These are phyloP conservation scores for Trichoderma sp. DNA, from an alignment of 2,329 filamentous ascomycete species.

Conservation along the genomic window DNA sequence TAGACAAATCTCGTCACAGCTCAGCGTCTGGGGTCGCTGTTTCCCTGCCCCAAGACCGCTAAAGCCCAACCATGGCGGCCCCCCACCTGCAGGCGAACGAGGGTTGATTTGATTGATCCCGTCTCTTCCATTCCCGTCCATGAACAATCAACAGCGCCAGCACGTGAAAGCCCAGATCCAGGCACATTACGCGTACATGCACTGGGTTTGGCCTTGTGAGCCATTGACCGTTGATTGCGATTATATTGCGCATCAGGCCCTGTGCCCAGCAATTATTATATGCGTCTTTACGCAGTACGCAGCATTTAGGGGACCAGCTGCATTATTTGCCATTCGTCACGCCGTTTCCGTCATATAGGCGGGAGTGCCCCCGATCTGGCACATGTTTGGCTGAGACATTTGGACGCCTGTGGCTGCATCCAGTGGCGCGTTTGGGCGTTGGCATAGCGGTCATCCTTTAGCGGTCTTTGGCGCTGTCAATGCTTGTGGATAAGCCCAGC, in stretches of 20 bases:
- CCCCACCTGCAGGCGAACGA: constrained; percentile 6
- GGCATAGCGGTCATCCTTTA: not conserved
- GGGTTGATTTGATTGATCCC: not conserved
- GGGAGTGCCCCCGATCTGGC: not conserved
- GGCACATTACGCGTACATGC: constrained; percentile 8
- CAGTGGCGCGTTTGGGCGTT: not conserved
- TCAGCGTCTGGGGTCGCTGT: not conserved
- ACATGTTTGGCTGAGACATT: constrained; percentile 9
- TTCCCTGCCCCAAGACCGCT: constrained; percentile 2
- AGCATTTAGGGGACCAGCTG: not conserved
- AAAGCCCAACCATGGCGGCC: not conserved
- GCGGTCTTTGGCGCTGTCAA: not conserved
- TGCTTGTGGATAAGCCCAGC: not conserved
- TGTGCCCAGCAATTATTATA: not conserved
- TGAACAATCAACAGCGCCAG: not conserved
- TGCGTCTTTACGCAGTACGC: not conserved
- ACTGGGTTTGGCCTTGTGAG: not conserved
- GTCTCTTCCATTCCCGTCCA: not conserved
- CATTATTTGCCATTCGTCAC: not conserved
- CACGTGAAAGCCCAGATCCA: constrained; percentile 7
- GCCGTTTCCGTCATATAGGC: not conserved
- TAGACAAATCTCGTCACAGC: constrained; percentile 10
- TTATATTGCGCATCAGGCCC: not conserved
- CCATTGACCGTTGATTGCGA: not conserved
- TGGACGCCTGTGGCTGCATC: not conserved